Base-by-base conservation (phyloP, 106 monocot genomes). In the Dioscorea zingiberensis region DNA sequence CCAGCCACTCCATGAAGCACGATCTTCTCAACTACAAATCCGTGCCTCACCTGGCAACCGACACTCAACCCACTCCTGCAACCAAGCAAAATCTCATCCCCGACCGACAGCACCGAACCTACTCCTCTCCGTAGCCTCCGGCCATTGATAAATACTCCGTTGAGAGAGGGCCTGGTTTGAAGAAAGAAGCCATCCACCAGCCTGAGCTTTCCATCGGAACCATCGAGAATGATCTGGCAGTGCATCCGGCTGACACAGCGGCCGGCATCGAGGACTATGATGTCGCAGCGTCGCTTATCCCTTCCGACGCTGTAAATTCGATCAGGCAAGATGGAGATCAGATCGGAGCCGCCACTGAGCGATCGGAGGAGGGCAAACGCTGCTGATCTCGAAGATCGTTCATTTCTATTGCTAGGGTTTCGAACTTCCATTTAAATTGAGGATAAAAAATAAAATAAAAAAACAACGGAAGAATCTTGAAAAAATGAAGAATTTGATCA, bases 281-380 rank as follows among this genome's bases (percentile, higher is more conserved):
- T 62, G 18, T 80, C 58, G 66, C 84, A 81, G 23, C 47, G 65
- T 26, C 61, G 64, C 2, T 62, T 60, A 13, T 58, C 51, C 18
- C 88, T 73, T 47, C 93, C 88, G 62, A 85, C 47, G 24, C 85
- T 88, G 77, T 85, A 85, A 15, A 93, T 54, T n/a, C 73, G 71
- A 51, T 88, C 71, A 29, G 88, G 83, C 21, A 22, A 47, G 17
- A 93, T 66, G 65, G 63, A 55, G 64, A 83, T 64, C 19, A 76
- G 30, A 49, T 26, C 25, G 19, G 17, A 7, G 48, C 54, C 48
- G 16, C 64, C 22, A 62, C 47, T 45, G 25, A 82, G 55, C 27
- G 66, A 66, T 4, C 85, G 81, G 61, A 86, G 72, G 60, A 69
- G 66, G 63, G 55, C 60, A 48, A 70, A 78, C 14, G 72, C 76